These are phyloP conservation scores for Diddensiella caesifluorescens DNA, from an alignment of 805 yeast species.

Conservation along the genomic window DNA sequence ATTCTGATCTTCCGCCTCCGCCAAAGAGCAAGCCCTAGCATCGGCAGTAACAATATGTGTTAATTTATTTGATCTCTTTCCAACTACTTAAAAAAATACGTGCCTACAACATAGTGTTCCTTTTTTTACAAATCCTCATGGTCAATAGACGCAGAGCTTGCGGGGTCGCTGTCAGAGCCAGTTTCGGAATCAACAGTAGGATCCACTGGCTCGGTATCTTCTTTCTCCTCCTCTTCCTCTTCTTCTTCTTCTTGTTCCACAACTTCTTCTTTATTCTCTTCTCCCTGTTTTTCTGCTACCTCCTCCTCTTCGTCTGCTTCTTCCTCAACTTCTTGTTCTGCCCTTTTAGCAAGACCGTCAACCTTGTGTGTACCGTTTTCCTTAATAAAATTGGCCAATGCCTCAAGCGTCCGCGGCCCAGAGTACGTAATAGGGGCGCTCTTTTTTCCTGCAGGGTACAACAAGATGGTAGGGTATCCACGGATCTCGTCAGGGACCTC, in stretches of 20 bases:
- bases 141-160: constrained; percentile 1
- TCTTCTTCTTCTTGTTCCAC: constrained; percentile 11
- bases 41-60: too few species aligned
- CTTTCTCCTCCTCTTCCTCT: not conserved
- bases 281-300: constrained; percentile 20
- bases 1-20: constrained; percentile 20
- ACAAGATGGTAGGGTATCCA: constrained; percentile 89
- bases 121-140: constrained; percentile 19
- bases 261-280: constrained; percentile 17
- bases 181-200: not conserved
- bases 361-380: constrained; percentile 58
- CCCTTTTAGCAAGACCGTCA: constrained; percentile 46
- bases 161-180: not conserved
- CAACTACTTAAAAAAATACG: too few species aligned
- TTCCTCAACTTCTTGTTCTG: constrained; percentile 12
- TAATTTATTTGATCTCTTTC: too few species aligned
- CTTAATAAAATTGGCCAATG: constrained; percentile 64
- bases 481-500: constrained; percentile 78
- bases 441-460: constrained; percentile 84
- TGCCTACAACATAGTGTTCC: not conserved
- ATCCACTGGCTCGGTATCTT: not conserved
- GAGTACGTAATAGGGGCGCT: constrained; percentile 58
- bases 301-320: constrained; percentile 22
- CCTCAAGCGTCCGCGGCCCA: constrained; percentile 70
- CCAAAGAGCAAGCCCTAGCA: constrained; percentile 12